Conservation (phyloP, 768 basidiomycete species). For the Pseudohyphozyma bogoriensis region DNA sequence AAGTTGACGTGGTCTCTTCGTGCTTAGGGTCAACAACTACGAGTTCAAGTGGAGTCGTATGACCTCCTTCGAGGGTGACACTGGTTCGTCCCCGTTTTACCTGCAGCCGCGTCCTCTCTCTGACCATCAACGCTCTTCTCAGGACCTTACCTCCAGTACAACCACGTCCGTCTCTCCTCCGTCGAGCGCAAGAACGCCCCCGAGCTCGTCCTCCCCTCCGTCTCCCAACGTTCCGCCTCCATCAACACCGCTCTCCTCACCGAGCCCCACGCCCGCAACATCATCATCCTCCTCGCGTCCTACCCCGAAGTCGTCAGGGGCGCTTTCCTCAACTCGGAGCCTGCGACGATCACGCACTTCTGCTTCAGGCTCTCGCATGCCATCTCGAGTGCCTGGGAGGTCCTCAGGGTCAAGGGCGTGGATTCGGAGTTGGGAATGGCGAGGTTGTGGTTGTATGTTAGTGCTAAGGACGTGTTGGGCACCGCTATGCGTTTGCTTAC, state of each 20-base stretch:
- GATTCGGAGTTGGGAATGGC: conserved; percentile 65
- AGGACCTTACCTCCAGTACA: conserved; percentile 83
- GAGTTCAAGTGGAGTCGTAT: conserved; percentile 88
- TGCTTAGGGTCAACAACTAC: conserved; percentile 80
- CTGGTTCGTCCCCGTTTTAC: conserved; percentile 42
- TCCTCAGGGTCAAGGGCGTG: conserved; percentile 74
- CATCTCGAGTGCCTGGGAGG: conserved; percentile 87
- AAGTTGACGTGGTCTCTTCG: background rate
- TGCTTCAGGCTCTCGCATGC: conserved; percentile 70
- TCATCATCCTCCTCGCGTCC: conserved; percentile 70
- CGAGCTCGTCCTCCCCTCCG: conserved; percentile 56
- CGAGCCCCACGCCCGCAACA: conserved; percentile 70
- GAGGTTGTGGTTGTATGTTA: conserved; percentile 77
- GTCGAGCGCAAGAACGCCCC: conserved; percentile 87
- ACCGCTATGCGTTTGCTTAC: conserved; percentile 79
- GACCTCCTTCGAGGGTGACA: conserved; percentile 92
- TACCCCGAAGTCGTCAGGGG: conserved; percentile 87
- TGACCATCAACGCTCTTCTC: conserved; percentile 21
- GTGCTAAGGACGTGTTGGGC: conserved; percentile 79
- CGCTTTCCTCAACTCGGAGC: conserved; percentile 75
- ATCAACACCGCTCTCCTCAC: conserved; percentile 60
- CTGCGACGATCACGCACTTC: conserved; percentile 82
- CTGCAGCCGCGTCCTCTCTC: background rate
- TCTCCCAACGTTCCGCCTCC: conserved; percentile 42
- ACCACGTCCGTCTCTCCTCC: conserved; percentile 83